Evolutionary conservation across 140 eudicot species (phyloP).

Genomic region (Senecio squalidus): DNA sequence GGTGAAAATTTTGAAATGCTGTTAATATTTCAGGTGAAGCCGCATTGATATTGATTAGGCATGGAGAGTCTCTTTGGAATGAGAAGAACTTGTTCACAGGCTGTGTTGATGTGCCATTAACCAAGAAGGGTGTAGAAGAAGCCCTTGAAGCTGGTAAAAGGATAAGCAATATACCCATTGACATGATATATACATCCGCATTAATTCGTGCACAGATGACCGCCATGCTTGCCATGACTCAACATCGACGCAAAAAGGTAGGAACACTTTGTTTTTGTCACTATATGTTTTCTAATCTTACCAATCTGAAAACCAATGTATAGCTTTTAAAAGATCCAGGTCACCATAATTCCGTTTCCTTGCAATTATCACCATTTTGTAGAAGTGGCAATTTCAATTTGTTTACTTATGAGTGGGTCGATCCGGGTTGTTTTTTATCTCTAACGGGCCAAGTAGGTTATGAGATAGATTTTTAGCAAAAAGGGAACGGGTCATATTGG

Average conservation of each 20-base stretch:
- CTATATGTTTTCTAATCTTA: not conserved
- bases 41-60: conserved; percentile 81
- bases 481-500: too few species aligned
- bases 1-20: not conserved
- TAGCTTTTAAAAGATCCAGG: not conserved
- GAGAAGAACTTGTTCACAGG: conserved; percentile 95
- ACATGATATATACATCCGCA: conserved; percentile 82
- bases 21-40: conserved; percentile 57
- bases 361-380: not conserved
- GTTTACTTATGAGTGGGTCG: too few species aligned
- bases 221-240: conserved; percentile 99
- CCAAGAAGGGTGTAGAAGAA: conserved; percentile 89
- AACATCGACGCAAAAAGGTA: conserved; percentile 95
- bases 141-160: conserved; percentile 96
- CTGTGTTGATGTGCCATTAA: conserved; percentile 92
- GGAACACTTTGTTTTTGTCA: not conserved
- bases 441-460: too few species aligned
- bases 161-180: conserved; percentile 88
- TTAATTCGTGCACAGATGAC: conserved; percentile 99
- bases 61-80: conserved; percentile 96
- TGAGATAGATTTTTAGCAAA: too few species aligned
- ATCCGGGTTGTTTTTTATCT: too few species aligned
- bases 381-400: too few species aligned
- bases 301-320: not conserved
- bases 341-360: not conserved